phyloP scores from a whole-genome alignment of 169 alveolate species.

The Eimeria brunetti region DNA sequence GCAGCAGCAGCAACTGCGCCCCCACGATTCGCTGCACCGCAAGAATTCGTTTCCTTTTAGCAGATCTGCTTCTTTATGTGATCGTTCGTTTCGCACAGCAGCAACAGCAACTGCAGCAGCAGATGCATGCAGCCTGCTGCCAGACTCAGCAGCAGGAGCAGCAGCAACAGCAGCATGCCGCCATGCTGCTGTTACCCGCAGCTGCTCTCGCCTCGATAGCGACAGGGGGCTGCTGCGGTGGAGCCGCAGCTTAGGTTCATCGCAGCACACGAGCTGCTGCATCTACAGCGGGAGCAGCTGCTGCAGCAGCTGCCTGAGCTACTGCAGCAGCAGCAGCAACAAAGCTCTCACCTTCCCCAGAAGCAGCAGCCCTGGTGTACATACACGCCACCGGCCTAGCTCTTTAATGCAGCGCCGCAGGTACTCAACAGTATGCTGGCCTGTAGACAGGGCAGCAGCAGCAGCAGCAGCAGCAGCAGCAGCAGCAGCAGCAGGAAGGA shows the following conservation, averaged over 20 bases:
- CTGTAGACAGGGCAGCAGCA: constrained; percentile 27
- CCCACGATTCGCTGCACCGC: background rate
- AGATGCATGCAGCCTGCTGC: constrained; percentile 11
- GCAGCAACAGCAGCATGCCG: constrained; percentile 23
- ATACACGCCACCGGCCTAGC: constrained; percentile 1
- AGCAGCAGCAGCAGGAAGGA: no score
- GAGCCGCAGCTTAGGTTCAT: background rate
- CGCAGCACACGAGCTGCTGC: constrained; percentile 23
- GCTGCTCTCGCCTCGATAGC: background rate
- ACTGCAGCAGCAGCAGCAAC: constrained; percentile 13
- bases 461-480: constrained; percentile 38
- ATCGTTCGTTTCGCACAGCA: background rate
- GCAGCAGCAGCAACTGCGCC: constrained; percentile 9
- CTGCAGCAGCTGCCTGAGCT: constrained; percentile 4
- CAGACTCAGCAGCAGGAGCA: constrained; percentile 1
- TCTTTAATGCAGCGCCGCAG: constrained; percentile 43
- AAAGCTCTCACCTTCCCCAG: background rate
- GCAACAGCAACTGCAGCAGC: background rate
- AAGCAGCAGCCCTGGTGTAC: constrained; percentile 38
- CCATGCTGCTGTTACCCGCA: background rate
- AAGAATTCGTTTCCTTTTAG: background rate
- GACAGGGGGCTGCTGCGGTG: background rate
- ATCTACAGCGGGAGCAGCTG: background rate
- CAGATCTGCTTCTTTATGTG: background rate
- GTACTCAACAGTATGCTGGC: constrained; percentile 46